Evolutionary conservation across 371 early-diverging fungal species (phyloP), one percentile per base, ranked within the genome.

Genomic region (Synchytrium microbalum): DNA sequence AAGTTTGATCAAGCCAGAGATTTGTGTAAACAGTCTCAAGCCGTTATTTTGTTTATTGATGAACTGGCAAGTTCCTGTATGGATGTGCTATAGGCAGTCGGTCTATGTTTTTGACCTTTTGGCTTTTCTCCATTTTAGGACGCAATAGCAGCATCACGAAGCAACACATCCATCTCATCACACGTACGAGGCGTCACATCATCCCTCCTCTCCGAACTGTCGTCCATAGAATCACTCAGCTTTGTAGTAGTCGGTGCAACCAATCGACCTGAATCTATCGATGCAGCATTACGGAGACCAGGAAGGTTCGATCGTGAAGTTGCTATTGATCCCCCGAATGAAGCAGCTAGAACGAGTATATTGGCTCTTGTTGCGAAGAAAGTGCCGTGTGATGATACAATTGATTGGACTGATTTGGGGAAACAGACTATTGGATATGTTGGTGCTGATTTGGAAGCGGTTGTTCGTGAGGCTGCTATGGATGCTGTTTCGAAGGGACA

Each of bases 301-400:
- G 99, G 99, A 32, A 77, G 96, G 81, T 94, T 99, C 64, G 99
- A 99, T 74, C 87, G 96, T 8, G 96, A 97, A 74, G 81, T 99
- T 26, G 73, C 79, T 0, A 84, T 99, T 33, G 92, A 90, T 51
- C 83, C 87, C 5, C 97, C 97, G 0, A 73, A 81, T 56, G 83
- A 78, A 53, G 59, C 61, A 3, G 80, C 83, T 14, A 80, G 97
- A 32, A 64, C 68, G 16, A 62, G 76, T 26, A 86, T 95, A 3
- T 71, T 98, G 54, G 28, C 70, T 3, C 67, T 77, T 1, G 75
- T 88, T 61, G 74, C 85, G 29, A 63, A 65, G 5, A 71, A 67
- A 10, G 81, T 92, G 82, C 79, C 87, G 0, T 38, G 46, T 38
- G 46, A 38, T 38, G 5, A 5, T 19, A 38, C 10, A 10, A 38